Percentiles rank a stretch among this genome's conserved stretches.
These are phyloP conservation scores for Aspergillus pseudonomiae DNA, from an alignment of 2,329 filamentous ascomycete genomes.

Conservation along the genomic window DNA sequence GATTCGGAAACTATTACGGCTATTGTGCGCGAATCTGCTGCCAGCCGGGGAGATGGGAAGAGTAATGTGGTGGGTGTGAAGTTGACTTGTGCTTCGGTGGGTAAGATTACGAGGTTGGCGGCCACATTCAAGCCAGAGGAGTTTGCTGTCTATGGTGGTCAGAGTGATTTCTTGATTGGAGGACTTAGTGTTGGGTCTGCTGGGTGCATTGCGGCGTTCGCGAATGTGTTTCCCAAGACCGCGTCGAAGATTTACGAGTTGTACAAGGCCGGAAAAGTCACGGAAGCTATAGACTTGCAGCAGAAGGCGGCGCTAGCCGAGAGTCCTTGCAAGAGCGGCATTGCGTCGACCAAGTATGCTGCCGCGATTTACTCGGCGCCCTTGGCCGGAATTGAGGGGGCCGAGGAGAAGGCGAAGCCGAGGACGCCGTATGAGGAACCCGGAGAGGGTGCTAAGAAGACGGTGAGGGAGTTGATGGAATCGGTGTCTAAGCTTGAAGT, in stretches of 20 bases:
- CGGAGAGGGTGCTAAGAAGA: conserved; percentile 48
- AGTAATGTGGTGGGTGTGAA: conserved; percentile 66
- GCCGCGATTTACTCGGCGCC: conserved; percentile 63
- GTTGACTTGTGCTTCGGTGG: conserved; percentile 65
- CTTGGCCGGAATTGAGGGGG: conserved; percentile 62
- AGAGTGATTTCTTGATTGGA: conserved; percentile 69
- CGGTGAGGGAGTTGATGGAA: conserved; percentile 44
- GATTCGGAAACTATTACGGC: conserved; percentile 64
- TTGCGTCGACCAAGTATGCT: conserved; percentile 70
- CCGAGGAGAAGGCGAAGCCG: conserved; percentile 61
- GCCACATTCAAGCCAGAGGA: conserved; percentile 55
- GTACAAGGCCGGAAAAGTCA: conserved; percentile 59
- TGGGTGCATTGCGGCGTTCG: conserved; percentile 62
- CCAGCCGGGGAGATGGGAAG: conserved; percentile 35
- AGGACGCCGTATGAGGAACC: conserved; percentile 63
- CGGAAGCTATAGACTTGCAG: conserved; percentile 65
- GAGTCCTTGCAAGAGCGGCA: conserved; percentile 66
- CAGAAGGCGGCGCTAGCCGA: conserved; percentile 66
- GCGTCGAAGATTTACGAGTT: conserved; percentile 63
- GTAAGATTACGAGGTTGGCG: conserved; percentile 61
- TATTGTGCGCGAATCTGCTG: conserved; percentile 52
- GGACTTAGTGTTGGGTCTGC: conserved; percentile 56
- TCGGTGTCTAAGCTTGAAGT: conserved; percentile 47
- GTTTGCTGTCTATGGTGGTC: conserved; percentile 72
- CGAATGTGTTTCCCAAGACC: conserved; percentile 60